Evolutionary conservation across 2,329 filamentous ascomycete species (phyloP), one percentile per base, ranked within the genome.

Genomic region (Biscogniauxia marginata): DNA sequence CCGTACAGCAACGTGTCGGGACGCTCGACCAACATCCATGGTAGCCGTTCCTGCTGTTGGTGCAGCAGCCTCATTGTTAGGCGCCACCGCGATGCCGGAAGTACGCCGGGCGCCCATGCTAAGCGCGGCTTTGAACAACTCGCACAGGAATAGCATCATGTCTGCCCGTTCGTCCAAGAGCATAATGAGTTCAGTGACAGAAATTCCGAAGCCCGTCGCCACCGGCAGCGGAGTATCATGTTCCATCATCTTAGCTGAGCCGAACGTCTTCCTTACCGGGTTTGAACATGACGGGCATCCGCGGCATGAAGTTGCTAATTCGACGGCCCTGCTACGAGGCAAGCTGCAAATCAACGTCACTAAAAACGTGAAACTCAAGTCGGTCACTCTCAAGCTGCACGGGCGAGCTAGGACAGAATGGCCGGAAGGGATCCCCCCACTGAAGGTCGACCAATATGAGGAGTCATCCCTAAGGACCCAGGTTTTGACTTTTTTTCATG

Each of bases 381-480:
- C 91, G 3, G 84, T 99, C 21, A 92, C 89, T 5, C 79, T 99
- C 52, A 93, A 90, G 66, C 90, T 99, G 64, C 84, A 87, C 44
- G 95, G 93, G 24, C 88, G 86, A 69, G 91, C 92, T 3, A 84
- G 89, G 61, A 98, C 95, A 1, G 92, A 96, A 69, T 99, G 95
- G 95, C 93, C 95, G 16, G 95, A 98, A 77, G 91, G 92, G 50
- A 95, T 98, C 24, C 93, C 95, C 3, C 92, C 93, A 0, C 82
- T 88, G 55, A 96, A 96, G 72, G 82, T 88, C 1, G 90, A 96
- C 44, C 86, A 91, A 52, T 88, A 85, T 66, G 92, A 98, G 69
- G 89, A 91, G 60, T 89, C 95, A 64, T 90, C 87, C 3, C 81
- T 98, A 57, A 88, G 96, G 73, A 93, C 90, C 44, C 93, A 97